Conservation (phyloP, 2,329 filamentous ascomycete species). For the Alternaria sp. region DNA sequence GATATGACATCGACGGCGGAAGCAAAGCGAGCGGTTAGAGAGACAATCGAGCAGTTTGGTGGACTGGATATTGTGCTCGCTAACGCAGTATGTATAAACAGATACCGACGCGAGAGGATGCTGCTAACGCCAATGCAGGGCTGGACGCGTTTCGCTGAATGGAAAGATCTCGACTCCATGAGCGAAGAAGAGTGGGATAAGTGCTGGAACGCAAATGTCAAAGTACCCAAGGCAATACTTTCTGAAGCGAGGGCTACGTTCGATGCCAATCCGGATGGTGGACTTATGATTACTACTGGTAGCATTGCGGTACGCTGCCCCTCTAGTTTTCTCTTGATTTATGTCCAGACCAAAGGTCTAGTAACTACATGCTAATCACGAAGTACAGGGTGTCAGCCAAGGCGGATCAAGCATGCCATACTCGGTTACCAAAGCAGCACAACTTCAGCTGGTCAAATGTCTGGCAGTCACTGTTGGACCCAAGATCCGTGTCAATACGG, state of each 20-base stretch:
- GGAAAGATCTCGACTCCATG: slow-evolving; percentile 66
- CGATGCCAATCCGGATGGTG: slow-evolving; percentile 68
- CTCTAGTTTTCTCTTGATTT: not conserved
- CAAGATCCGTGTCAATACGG: slow-evolving; percentile 71
- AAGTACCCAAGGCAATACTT: slow-evolving; percentile 59
- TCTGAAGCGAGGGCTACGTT: slow-evolving; percentile 67
- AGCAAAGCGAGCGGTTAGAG: slow-evolving; percentile 66
- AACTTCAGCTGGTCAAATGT: slow-evolving; percentile 72
- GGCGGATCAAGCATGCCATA: slow-evolving; percentile 72
- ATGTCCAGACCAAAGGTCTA: not conserved
- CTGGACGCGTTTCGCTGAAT: slow-evolving; percentile 68
- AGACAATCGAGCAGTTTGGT: slow-evolving; percentile 68
- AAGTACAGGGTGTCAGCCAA: slow-evolving; percentile 56
- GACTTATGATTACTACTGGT: slow-evolving; percentile 69
- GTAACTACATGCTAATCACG: not conserved
- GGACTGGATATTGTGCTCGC: slow-evolving; percentile 80
- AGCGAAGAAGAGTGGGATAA: slow-evolving; percentile 70
- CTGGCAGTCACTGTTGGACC: slow-evolving; percentile 68
- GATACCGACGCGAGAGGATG: not conserved
- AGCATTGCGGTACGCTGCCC: slow-evolving; percentile 62
- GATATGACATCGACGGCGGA: slow-evolving; percentile 70
- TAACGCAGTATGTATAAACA: slow-evolving; percentile 66
- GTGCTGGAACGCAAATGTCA: slow-evolving; percentile 71
- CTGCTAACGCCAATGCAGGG: slow-evolving; percentile 52
- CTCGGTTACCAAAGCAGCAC: slow-evolving; percentile 78